phyloP scores from a whole-genome alignment of 257 asterid species.

The Nicotiana knightiana region DNA sequence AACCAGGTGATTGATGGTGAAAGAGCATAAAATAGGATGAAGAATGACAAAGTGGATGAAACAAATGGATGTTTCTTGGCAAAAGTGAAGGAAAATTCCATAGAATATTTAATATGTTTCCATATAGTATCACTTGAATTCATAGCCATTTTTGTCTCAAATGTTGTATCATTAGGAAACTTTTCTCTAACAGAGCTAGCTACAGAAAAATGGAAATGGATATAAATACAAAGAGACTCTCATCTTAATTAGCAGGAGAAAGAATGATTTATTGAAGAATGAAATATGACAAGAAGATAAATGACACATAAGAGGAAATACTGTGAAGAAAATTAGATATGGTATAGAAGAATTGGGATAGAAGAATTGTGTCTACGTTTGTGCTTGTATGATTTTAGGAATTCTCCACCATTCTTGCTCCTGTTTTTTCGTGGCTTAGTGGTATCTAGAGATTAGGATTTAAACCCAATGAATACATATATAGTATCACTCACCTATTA shows the following conservation, averaged over 20 bases:
- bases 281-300: too few species aligned
- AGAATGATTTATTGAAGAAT: neutral
- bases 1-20: slow-evolving; percentile 56
- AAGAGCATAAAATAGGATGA: slow-evolving; percentile 34
- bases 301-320: neutral
- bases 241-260: neutral
- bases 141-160: slow-evolving; percentile 38
- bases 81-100: slow-evolving; percentile 19
- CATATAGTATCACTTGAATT: slow-evolving; percentile 34
- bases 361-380: neutral
- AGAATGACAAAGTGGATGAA: slow-evolving; percentile 28
- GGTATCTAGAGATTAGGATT: neutral
- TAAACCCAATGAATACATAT: neutral
- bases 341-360: neutral
- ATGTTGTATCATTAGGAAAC: slow-evolving; percentile 4
- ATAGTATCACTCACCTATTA: neutral
- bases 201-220: neutral
- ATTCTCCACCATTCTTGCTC: neutral
- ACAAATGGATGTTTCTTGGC: slow-evolving; percentile 35
- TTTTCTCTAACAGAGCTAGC: neutral
- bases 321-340: neutral
- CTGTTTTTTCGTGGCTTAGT: neutral
- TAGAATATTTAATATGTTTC: slow-evolving; percentile 27
- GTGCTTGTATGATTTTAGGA: neutral
- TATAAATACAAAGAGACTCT: slow-evolving; percentile 1